Evolutionary conservation across 208 protist genomes (phyloP), one percentile per base, ranked within the genome.

Genomic region (Leishmania gerbilli): DNA sequence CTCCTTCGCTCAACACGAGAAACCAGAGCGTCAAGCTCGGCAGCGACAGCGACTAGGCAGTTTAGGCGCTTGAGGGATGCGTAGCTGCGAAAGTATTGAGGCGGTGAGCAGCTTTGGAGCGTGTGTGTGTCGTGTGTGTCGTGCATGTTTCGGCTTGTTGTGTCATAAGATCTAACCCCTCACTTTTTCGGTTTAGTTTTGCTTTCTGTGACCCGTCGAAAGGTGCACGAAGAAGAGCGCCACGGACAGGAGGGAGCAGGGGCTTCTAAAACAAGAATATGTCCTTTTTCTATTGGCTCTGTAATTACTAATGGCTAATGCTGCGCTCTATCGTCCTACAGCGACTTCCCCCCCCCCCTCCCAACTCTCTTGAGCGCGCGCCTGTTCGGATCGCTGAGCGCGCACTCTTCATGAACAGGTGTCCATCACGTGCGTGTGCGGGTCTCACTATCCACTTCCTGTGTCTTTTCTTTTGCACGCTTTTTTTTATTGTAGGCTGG

Each of bases 1-100:
- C 89, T 7, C 88, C 92, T 37, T 80, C 85, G 40, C 86, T 97
- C 27, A 86, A 88, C 77, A 86, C 83, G 27, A 79, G 69, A 69
- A 88, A 89, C 65, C 87, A 89, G 74, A 95, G 84, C 79, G 86
- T 87, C 21, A 95, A 93, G 84, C 90, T 95, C 69, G 91, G 90
- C 78, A 95, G 92, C 77, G 93, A 97, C 74, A 90, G 91, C 79
- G 90, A 92, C 51, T 91, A 91, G 83, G 55, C 56, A 8, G 8
- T 56, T n/a, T 15, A 47, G 3, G 42, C 8, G n/a, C 27, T 45
- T 72, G 40, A 72, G 40, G 11, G 34, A 31, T 72, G 21, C 8
- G 40, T 21, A 15, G 27, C 40, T 68, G 3, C 15, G 15, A 9
- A 21, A 21, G 5, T 17, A 21, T 40, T 21, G 13, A 6, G 31